Evolutionary conservation across 306 rosid genomes (phyloP), one percentile per base, ranked within the genome.

Genomic region (Prunus mongolica): DNA sequence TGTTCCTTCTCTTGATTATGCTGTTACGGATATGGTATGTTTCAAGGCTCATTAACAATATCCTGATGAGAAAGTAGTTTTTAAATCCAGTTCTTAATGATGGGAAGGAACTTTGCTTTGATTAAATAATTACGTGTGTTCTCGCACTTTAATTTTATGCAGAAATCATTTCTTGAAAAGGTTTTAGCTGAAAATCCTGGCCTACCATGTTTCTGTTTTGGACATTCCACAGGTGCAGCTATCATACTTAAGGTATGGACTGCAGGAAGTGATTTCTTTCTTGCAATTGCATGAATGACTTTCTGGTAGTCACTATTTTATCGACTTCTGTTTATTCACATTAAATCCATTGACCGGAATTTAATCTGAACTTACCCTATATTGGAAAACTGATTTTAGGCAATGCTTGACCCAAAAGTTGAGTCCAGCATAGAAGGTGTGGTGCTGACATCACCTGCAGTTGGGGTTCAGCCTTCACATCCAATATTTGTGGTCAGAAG

Each of bases 141-240:
- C 6, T 51, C 32, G 46, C 32, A 67, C 12, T 72, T 64, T 79
- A 14, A 72, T 72, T 20, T 51, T 47, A 9, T 67, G 81, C 89
- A 95, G 99, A 95, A 90, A 84, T 77, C 71, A 58, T 91, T 89
- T 80, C 75, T 91, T 61, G 93, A 90, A 79, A 95, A 91, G 85
- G 63, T 91, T 86, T 25, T 83, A 67, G 80, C 82, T n/a, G 97
- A 92, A 58, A 88, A 88, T 75, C 91, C 88, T 2, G 96, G 89
- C 10, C 84, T 89, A 45, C 97, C 97, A 20, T 91, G 93, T 78
- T 89, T 95, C 79, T 92, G 91, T 81, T 89, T 87, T 79, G 97
- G 91, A 68, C 99, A 95, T 82, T 95, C 99, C 63, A 95, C 99
- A 11, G 97, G 99, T 51, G 97, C 87, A 71, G 97, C 99, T 67